Percentiles rank a stretch among this genome's conserved stretches.
These are phyloP conservation scores for Eutypa lata DNA, from an alignment of 2,329 filamentous ascomycete species.

Conservation along the genomic window DNA sequence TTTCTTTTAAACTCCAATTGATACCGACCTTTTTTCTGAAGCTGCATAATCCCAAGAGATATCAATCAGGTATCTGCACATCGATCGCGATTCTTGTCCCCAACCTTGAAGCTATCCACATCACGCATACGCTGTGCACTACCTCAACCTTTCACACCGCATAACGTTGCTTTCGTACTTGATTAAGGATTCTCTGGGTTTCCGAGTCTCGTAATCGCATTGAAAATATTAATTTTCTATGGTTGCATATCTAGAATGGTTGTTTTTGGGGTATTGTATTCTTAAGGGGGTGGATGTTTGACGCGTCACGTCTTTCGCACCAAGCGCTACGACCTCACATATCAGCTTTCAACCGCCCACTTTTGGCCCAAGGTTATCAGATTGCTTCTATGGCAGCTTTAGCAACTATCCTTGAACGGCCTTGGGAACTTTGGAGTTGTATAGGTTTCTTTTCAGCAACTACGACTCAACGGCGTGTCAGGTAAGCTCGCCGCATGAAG, in stretches of 20 bases:
- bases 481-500: neutral
- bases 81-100: constrained; percentile 3
- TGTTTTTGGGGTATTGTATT: neutral
- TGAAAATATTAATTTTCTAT: constrained; percentile 1
- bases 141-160: constrained; percentile 9
- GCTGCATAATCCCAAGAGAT: neutral
- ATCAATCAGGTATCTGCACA: neutral
- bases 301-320: constrained; percentile 9
- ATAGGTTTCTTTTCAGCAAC: constrained; percentile 19
- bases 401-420: constrained; percentile 5
- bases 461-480: constrained; percentile 22
- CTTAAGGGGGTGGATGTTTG: neutral
- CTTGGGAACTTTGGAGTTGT: constrained; percentile 13
- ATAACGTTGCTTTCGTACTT: neutral
- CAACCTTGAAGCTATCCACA: constrained; percentile 29
- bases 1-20: constrained; percentile 4
- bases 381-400: constrained; percentile 6
- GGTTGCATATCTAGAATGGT: neutral
- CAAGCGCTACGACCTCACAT: constrained; percentile 6
- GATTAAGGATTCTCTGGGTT: neutral
- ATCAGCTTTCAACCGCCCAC: constrained; percentile 12
- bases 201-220: neutral
- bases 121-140: constrained; percentile 14
- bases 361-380: constrained; percentile 12
- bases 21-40: neutral